Conservation (phyloP, 768 basidiomycete genomes). For the Naganishia onofrii region DNA sequence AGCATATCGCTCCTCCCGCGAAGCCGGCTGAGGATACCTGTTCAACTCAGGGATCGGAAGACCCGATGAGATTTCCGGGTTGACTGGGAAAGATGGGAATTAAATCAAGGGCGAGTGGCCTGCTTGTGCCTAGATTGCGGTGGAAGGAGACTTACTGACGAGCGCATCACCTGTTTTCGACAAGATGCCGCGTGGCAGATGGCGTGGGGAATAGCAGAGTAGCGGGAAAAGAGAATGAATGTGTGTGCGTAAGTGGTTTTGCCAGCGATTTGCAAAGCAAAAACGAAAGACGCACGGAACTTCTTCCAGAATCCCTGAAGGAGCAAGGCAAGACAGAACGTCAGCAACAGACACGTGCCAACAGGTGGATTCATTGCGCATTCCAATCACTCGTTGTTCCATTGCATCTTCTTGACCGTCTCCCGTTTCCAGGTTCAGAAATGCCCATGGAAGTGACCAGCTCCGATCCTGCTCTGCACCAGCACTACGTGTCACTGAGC, state of each 20-base stretch:
- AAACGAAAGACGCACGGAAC: slow-evolving; percentile 65
- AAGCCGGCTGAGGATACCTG: slow-evolving; percentile 83
- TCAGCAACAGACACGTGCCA: neutral
- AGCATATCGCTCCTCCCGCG: slow-evolving; percentile 77
- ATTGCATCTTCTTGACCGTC: neutral
- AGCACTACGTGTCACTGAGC: too few relatives aligned
- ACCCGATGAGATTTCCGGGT: slow-evolving; percentile 87
- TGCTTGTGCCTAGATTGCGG: neutral
- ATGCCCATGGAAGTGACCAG: neutral
- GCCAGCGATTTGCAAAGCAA: neutral
- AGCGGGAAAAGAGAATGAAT: neutral
- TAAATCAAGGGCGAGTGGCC: slow-evolving; percentile 19
- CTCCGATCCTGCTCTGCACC: neutral
- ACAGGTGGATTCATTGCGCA: neutral
- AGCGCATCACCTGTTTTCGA: slow-evolving; percentile 67
- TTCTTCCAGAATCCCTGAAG: slow-evolving; percentile 95
- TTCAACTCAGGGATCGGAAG: slow-evolving; percentile 71
- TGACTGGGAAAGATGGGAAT: slow-evolving; percentile 55
- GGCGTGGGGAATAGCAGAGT: neutral
- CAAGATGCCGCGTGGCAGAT: neutral
- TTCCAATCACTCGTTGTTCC: neutral
- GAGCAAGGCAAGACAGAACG: slow-evolving; percentile 56
- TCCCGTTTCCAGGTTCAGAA: too few relatives aligned
- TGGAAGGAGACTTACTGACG: slow-evolving; percentile 52
- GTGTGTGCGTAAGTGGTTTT: neutral